phyloP scores from a whole-genome alignment of 202 grass and related monocot genomes.

The Musa balbisiana region DNA sequence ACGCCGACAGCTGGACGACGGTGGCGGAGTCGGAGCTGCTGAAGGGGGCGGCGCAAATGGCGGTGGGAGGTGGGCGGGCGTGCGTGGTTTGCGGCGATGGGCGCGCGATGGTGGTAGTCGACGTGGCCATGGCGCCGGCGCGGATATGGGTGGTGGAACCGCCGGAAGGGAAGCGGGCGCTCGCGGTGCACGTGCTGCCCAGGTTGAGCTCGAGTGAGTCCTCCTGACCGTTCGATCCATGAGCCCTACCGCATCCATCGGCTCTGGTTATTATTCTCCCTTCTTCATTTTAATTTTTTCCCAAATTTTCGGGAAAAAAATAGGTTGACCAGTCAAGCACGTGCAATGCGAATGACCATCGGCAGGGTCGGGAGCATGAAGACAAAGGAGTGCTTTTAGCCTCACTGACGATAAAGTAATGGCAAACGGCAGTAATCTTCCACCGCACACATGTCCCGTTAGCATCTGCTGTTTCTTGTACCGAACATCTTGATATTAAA shows the following conservation, averaged over 20 bases:
- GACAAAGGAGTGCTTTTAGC: constrained; percentile 1
- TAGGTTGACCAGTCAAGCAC: background rate
- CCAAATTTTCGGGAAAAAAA: background rate
- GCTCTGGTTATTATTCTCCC: background rate
- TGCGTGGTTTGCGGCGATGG: constrained; percentile 39
- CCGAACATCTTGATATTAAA: too few species aligned
- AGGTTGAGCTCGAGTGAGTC: constrained; percentile 37
- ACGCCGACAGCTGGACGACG: constrained; percentile 42
- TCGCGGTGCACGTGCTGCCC: constrained; percentile 66
- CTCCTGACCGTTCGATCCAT: constrained; percentile 1
- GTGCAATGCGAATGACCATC: background rate
- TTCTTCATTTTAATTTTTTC: background rate
- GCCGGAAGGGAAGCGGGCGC: constrained; percentile 51
- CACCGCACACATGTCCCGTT: too few species aligned
- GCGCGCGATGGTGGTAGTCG: constrained; percentile 41
- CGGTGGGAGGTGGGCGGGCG: constrained; percentile 31
- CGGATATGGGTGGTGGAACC: constrained; percentile 53
- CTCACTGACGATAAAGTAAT: background rate
- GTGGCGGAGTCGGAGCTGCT: constrained; percentile 39
- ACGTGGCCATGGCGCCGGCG: constrained; percentile 15
- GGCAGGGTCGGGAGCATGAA: background rate
- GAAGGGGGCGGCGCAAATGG: constrained; percentile 49
- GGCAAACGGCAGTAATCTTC: too few species aligned
- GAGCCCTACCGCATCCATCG: background rate
- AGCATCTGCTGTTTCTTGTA: too few species aligned